phyloP scores from a whole-genome alignment of 345 rosid species.

The Acer negundo region DNA sequence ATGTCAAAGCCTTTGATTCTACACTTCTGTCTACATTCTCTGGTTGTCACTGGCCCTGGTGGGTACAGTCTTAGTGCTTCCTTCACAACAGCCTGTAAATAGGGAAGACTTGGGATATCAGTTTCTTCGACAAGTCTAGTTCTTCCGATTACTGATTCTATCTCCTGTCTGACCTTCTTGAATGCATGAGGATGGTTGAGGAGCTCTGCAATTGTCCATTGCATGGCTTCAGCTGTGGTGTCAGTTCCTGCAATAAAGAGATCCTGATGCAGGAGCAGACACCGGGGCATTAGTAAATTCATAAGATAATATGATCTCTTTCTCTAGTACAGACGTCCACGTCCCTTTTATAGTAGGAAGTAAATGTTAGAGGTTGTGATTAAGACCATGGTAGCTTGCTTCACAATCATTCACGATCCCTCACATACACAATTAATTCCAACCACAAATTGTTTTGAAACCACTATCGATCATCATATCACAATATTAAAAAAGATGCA shows the following conservation, averaged over 20 bases:
- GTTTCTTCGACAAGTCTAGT: slow-evolving; percentile 28
- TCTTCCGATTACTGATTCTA: slow-evolving; percentile 32
- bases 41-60: not conserved
- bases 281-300: not conserved
- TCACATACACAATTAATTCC: not conserved
- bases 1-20: slow-evolving; percentile 35
- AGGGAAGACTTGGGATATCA: slow-evolving; percentile 12
- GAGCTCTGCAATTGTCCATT: slow-evolving; percentile 39
- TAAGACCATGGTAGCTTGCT: too few relatives aligned
- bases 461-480: not conserved
- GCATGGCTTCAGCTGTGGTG: slow-evolving; percentile 29
- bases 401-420: not conserved
- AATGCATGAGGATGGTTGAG: slow-evolving; percentile 35
- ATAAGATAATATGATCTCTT: not conserved
- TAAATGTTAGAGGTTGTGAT: too few relatives aligned
- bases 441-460: not conserved
- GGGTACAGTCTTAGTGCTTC: slow-evolving; percentile 1
- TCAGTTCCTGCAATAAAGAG: slow-evolving; percentile 37
- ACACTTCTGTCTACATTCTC: slow-evolving; percentile 20
- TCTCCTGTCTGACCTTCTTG: slow-evolving; percentile 24
- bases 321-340: too few relatives aligned
- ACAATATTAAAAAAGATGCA: too few relatives aligned
- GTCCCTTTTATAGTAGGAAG: too few relatives aligned
- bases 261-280: slow-evolving; percentile 18
- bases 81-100: not conserved